These are phyloP conservation scores for Penicillium chermesinum DNA, from an alignment of 495 filamentous ascomycete genomes.

Conservation along the genomic window DNA sequence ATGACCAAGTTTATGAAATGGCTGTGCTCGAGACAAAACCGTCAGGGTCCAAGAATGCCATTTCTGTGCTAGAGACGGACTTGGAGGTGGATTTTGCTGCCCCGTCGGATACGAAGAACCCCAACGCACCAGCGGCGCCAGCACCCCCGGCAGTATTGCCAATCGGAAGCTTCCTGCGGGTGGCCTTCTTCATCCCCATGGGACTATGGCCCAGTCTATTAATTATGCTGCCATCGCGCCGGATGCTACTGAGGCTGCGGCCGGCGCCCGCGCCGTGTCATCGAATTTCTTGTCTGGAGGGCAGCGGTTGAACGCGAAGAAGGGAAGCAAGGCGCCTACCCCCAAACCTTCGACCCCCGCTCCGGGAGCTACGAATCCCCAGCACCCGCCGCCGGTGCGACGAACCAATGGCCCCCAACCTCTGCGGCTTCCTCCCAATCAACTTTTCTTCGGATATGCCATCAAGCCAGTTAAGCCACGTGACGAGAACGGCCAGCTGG, in stretches of 20 bases:
- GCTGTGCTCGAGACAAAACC: conserved; percentile 92
- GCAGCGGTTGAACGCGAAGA: conserved; percentile 73
- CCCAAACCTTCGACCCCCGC: conserved; percentile 79
- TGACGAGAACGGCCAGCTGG: conserved; percentile 58
- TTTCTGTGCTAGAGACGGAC: conserved; percentile 94
- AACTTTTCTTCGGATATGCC: conserved; percentile 94
- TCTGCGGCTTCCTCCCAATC: conserved; percentile 76
- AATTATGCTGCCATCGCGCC: conserved; percentile 96
- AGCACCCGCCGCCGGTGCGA: conserved; percentile 39
- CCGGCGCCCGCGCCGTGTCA: conserved; percentile 57
- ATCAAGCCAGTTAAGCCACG: conserved; percentile 80
- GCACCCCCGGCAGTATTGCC: conserved; percentile 61
- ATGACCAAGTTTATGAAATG: conserved; percentile 87
- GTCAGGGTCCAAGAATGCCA: conserved; percentile 62
- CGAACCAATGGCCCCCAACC: conserved; percentile 79
- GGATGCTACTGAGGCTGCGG: conserved; percentile 55
- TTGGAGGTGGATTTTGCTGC: conserved; percentile 92
- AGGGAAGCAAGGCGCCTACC: conserved; percentile 69
- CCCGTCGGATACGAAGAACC: conserved; percentile 93
- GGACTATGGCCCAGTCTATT: conserved; percentile 93
- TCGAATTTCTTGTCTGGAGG: conserved; percentile 76
- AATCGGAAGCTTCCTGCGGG: conserved; percentile 57
- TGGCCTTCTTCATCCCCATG: conserved; percentile 71
- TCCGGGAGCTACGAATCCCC: conserved; percentile 57
- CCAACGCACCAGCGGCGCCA: conserved; percentile 53